Conservation (phyloP, 805 yeast genomes). For the Monosporozyma servazzii region DNA sequence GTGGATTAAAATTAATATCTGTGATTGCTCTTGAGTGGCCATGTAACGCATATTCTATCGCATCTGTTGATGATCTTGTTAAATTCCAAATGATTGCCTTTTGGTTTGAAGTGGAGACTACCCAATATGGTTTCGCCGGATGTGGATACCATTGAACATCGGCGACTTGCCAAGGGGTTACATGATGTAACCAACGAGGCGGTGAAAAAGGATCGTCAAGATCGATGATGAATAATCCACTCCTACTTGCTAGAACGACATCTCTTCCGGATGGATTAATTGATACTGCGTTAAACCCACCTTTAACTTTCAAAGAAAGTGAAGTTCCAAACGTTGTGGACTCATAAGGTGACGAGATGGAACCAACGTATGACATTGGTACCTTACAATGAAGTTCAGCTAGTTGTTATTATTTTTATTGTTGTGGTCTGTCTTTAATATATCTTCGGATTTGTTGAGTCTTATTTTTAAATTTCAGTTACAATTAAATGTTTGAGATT, state of each 20-base stretch:
- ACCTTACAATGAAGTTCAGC: not conserved
- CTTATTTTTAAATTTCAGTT: not conserved
- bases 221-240: constrained; percentile 85
- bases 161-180: constrained; percentile 96
- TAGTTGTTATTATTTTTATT: not conserved
- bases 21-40: constrained; percentile 90
- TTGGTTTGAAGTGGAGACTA: constrained; percentile 88
- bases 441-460: not conserved
- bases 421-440: not conserved
- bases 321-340: constrained; percentile 69
- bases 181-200: constrained; percentile 87
- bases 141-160: constrained; percentile 99
- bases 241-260: constrained; percentile 74
- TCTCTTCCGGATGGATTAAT: constrained; percentile 86
- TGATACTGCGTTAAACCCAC: constrained; percentile 85
- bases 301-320: constrained; percentile 78
- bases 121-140: constrained; percentile 75
- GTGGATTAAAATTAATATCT: constrained; percentile 87
- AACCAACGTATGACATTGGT: constrained; percentile 2
- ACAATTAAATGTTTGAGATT: not conserved
- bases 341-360: not conserved
- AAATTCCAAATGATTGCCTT: constrained; percentile 94
- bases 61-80: constrained; percentile 55
- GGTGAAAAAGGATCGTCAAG: constrained; percentile 91
- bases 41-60: constrained; percentile 81